These are phyloP conservation scores for Mycena vitilis DNA, from an alignment of 768 basidiomycete species.

Conservation along the genomic window DNA sequence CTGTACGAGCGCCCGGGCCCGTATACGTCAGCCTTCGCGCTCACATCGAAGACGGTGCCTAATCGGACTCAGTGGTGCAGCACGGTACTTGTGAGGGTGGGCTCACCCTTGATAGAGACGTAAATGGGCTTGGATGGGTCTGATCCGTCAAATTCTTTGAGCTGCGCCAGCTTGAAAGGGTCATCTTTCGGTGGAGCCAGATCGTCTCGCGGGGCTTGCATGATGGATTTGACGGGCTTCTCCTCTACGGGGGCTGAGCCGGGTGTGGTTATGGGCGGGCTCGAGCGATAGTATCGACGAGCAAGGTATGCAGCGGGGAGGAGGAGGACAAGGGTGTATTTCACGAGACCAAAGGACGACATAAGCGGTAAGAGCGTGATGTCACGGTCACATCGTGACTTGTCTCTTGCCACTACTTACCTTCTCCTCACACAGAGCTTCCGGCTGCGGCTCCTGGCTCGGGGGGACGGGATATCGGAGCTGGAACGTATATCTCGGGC, in stretches of 20 bases:
- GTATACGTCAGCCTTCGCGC: conserved; percentile 87
- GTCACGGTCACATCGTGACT: background rate
- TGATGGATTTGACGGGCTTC: conserved; percentile 62
- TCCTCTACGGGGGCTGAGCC: background rate
- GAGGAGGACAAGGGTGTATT: conserved; percentile 23
- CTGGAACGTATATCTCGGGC: too few relatives aligned
- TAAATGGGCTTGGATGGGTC: conserved; percentile 80
- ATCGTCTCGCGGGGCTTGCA: conserved; percentile 74
- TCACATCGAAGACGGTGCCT: conserved; percentile 94
- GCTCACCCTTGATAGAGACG: conserved; percentile 90
- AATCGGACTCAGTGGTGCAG: background rate
- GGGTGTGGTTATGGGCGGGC: background rate
- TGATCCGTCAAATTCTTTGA: conserved; percentile 80
- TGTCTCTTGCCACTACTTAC: background rate
- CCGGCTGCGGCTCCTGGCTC: too few relatives aligned
- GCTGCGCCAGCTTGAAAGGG: conserved; percentile 75
- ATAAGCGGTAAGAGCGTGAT: background rate
- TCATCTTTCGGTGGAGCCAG: conserved; percentile 81
- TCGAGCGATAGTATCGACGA: conserved; percentile 15
- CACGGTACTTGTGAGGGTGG: background rate
- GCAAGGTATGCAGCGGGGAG: conserved; percentile 22
- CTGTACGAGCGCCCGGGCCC: conserved; percentile 84
- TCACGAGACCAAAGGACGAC: conserved; percentile 3
- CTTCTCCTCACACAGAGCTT: too few relatives aligned
- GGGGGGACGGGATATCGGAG: too few relatives aligned